Conservation (phyloP, 2,329 filamentous ascomycete genomes). For the Ophiosphaerella narmari region DNA sequence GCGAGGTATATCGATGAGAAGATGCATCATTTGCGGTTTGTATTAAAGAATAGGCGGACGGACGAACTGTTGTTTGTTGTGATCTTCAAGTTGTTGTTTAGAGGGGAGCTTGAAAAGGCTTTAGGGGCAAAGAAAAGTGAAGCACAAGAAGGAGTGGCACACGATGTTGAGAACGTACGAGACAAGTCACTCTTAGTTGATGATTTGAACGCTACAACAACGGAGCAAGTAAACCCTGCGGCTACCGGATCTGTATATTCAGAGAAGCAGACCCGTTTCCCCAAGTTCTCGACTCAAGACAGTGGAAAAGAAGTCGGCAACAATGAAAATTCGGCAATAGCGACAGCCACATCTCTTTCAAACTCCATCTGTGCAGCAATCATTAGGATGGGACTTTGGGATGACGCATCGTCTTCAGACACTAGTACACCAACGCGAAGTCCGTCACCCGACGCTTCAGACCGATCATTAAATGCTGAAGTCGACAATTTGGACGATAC, state of each 20-base stretch:
- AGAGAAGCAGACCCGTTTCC: too few relatives aligned
- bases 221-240: constrained; percentile 1
- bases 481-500: constrained; percentile 32
- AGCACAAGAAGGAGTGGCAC: neutral
- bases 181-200: neutral
- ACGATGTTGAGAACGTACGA: neutral
- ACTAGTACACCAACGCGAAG: constrained; percentile 5
- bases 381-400: constrained; percentile 38
- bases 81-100: constrained; percentile 53
- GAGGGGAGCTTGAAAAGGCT: constrained; percentile 46
- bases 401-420: constrained; percentile 23
- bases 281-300: neutral
- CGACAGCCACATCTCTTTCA: constrained; percentile 21
- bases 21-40: constrained; percentile 53
- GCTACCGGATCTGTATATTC: neutral
- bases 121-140: constrained; percentile 20
- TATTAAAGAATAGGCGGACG: constrained; percentile 50
- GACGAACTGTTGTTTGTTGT: constrained; percentile 52
- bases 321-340: constrained; percentile 10
- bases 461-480: constrained; percentile 17
- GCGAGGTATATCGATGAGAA: constrained; percentile 54
- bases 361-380: constrained; percentile 35
- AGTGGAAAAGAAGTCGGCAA: constrained; percentile 11
- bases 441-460: constrained; percentile 1
- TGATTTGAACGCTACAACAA: neutral